phyloP scores from a whole-genome alignment of 2,329 filamentous ascomycete genomes.

The Scleromitrula shiraiana region DNA sequence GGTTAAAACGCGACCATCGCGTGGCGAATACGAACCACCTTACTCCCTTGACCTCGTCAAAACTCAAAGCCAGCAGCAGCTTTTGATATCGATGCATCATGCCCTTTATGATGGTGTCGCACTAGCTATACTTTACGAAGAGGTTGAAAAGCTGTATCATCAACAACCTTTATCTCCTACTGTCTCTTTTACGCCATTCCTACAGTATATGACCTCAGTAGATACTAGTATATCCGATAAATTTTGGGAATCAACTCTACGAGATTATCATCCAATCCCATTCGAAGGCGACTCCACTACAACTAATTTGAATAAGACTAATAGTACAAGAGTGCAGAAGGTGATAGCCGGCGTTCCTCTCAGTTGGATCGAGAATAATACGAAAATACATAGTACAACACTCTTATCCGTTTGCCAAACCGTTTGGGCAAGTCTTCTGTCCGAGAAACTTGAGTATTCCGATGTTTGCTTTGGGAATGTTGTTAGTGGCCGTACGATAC shows the following conservation, averaged over 20 bases:
- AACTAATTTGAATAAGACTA: background rate
- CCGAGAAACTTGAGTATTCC: slow-evolving; percentile 41
- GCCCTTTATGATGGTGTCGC: slow-evolving; percentile 81
- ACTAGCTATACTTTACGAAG: slow-evolving; percentile 59
- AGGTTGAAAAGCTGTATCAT: slow-evolving; percentile 55
- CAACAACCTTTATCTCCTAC: slow-evolving; percentile 40
- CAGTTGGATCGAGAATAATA: slow-evolving; percentile 37
- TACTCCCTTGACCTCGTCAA: slow-evolving; percentile 20
- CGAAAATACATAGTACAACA: slow-evolving; percentile 48
- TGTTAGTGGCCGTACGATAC: slow-evolving; percentile 64
- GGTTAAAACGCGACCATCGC: background rate
- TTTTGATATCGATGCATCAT: slow-evolving; percentile 52
- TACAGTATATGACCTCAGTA: slow-evolving; percentile 48
- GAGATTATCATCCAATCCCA: slow-evolving; percentile 37
- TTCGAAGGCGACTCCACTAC: background rate
- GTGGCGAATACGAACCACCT: slow-evolving; percentile 18
- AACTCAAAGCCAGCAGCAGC: slow-evolving; percentile 4
- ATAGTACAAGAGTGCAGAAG: slow-evolving; percentile 11
- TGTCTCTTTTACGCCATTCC: slow-evolving; percentile 54
- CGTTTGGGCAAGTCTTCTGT: slow-evolving; percentile 61
- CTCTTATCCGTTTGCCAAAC: slow-evolving; percentile 63
- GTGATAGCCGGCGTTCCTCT: slow-evolving; percentile 14
- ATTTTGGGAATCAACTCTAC: slow-evolving; percentile 60
- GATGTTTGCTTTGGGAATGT: slow-evolving; percentile 88
- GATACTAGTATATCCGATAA: slow-evolving; percentile 41